These are phyloP conservation scores for Lophiotrema nucula DNA, from an alignment of 495 filamentous ascomycete genomes.

Conservation along the genomic window DNA sequence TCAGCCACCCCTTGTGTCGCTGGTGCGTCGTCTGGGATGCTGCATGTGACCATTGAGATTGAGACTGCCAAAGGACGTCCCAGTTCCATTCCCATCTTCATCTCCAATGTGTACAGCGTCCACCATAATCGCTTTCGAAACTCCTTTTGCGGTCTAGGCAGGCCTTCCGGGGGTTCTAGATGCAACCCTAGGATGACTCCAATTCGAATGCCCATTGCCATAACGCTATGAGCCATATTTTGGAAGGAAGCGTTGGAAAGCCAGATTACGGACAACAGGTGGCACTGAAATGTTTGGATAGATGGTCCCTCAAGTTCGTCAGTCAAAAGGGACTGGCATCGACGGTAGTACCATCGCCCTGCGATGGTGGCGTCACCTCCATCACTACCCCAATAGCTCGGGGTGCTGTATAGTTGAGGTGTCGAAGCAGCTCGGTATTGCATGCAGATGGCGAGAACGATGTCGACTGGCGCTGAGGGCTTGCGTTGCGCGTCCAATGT, in stretches of 20 bases:
- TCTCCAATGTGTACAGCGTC: conserved; percentile 50
- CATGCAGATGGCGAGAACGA: conserved; percentile 55
- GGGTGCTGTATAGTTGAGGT: background rate
- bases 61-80: conserved; percentile 49
- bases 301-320: conserved; percentile 52
- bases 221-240: conserved; percentile 49
- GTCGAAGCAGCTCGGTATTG: conserved; percentile 47
- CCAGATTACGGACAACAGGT: conserved; percentile 49
- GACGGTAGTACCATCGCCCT: conserved; percentile 48
- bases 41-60: conserved; percentile 41
- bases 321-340: conserved; percentile 48
- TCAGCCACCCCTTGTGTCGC: background rate
- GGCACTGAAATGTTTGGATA: conserved; percentile 53
- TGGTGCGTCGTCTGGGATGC: conserved; percentile 37
- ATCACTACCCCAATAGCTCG: conserved; percentile 10
- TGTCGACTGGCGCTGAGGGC: conserved; percentile 55
- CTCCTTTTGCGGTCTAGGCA: conserved; percentile 44
- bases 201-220: conserved; percentile 47
- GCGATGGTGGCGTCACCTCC: conserved; percentile 46
- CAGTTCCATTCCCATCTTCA: conserved; percentile 51
- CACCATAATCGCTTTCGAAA: conserved; percentile 54
- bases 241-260: conserved; percentile 50
- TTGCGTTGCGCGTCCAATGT: conserved; percentile 40
- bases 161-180: conserved; percentile 43
- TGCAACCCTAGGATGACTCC: conserved; percentile 56